Conservation (phyloP, 768 basidiomycete species). For the Psilocybe cubensis region DNA sequence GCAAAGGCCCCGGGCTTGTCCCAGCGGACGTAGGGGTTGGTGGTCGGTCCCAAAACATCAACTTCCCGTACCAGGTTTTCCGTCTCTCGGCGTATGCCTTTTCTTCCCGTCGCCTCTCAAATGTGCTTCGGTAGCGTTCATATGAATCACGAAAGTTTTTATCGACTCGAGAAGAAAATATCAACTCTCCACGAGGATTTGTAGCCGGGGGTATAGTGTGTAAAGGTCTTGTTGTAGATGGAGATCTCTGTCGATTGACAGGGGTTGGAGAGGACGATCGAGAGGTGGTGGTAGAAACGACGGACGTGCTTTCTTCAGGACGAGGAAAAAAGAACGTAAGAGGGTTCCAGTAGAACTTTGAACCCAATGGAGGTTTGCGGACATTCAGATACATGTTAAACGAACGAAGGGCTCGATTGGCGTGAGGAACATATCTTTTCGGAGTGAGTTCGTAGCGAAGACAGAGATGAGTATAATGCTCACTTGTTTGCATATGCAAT, state of each 20-base stretch:
- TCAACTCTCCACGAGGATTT: conserved; percentile 95
- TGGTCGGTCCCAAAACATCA: conserved; percentile 30
- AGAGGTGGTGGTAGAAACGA: conserved; percentile 24
- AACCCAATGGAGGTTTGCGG: conserved; percentile 73
- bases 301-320: conserved; percentile 29
- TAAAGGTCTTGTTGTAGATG: conserved; percentile 55
- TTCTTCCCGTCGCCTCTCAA: conserved; percentile 79
- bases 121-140: conserved; percentile 87
- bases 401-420: conserved; percentile 87
- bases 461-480: conserved; percentile 28
- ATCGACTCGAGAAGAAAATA: conserved; percentile 91
- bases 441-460: background rate
- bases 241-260: conserved; percentile 29
- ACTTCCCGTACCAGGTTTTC: conserved; percentile 34
- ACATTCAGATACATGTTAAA: conserved; percentile 99
- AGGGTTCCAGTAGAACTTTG: conserved; percentile 58
- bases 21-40: conserved; percentile 15
- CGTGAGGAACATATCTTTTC: conserved; percentile 93
- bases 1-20: conserved; percentile 4
- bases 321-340: conserved; percentile 63
- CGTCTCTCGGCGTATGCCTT: conserved; percentile 44
- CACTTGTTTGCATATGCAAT: conserved; percentile 96
- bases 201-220: conserved; percentile 85
- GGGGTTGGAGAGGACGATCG: conserved; percentile 42
- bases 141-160: conserved; percentile 85